phyloP scores from a whole-genome alignment of 1,284 basidiomycete genomes.

The Veloporphyrellus conicus region DNA sequence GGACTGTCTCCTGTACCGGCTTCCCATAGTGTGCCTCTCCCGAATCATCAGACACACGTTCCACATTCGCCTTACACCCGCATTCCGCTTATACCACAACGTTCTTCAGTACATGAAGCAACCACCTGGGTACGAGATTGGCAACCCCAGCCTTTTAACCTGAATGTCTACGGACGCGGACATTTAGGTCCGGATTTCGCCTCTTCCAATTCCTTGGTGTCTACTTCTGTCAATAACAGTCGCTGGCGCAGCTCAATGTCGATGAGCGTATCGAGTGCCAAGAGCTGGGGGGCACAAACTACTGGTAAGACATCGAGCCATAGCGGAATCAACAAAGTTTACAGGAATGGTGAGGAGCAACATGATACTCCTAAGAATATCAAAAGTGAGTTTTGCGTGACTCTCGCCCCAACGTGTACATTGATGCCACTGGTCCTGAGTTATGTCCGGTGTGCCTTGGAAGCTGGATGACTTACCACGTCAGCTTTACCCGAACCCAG shows the following conservation, averaged over 20 bases:
- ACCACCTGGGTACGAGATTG: conserved; percentile 33
- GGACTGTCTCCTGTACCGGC: conserved; percentile 34
- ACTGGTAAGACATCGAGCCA: conserved; percentile 22
- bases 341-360: conserved; percentile 24
- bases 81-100: conserved; percentile 34
- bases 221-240: conserved; percentile 33
- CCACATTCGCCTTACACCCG: conserved; percentile 27
- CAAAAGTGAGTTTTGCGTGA: conserved; percentile 57
- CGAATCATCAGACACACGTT: conserved; percentile 23
- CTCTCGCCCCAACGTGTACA: background rate
- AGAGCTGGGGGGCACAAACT: conserved; percentile 51
- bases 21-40: conserved; percentile 12
- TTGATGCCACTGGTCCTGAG: conserved; percentile 36
- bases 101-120: conserved; percentile 35
- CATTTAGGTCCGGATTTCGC: conserved; percentile 32
- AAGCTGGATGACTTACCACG: conserved; percentile 64
- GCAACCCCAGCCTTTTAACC: conserved; percentile 23
- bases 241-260: conserved; percentile 75
- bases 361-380: conserved; percentile 62
- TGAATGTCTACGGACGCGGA: conserved; percentile 6
- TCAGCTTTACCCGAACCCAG: conserved; percentile 55
- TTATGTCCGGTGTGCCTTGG: conserved; percentile 72
- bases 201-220: conserved; percentile 17
- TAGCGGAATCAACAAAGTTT: conserved; percentile 16
- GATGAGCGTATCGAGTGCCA: conserved; percentile 62